These are phyloP conservation scores for Apiospora malaysiana DNA, from an alignment of 2,329 filamentous ascomycete species.

Conservation along the genomic window DNA sequence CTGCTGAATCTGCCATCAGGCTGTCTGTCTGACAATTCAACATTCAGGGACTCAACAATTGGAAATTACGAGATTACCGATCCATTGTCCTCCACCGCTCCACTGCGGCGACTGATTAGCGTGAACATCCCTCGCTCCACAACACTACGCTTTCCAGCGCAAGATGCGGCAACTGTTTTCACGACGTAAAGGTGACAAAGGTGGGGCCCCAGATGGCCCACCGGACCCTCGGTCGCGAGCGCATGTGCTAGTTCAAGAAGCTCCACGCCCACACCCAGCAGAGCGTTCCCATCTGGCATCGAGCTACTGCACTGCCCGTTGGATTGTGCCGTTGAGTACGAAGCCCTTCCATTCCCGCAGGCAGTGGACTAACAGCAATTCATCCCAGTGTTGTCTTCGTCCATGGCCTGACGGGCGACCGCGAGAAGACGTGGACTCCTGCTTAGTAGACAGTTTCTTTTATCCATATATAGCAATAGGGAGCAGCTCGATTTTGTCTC, in stretches of 20 bases:
- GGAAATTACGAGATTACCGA: not conserved
- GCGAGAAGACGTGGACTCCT: constrained; percentile 48
- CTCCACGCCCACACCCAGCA: not conserved
- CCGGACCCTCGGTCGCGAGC: not conserved
- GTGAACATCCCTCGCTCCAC: constrained; percentile 1
- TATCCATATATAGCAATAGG: too few species aligned
- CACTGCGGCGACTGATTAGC: not conserved
- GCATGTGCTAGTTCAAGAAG: not conserved
- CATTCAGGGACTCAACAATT: not conserved
- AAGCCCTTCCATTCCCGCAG: not conserved
- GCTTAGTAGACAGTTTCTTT: too few species aligned
- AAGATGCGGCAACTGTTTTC: constrained; percentile 4
- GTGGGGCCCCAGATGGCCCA: not conserved
- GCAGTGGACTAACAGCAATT: not conserved
- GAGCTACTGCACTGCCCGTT: not conserved
- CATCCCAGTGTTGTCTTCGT: constrained; percentile 36
- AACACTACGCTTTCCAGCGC: not conserved
- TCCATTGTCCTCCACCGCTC: constrained; percentile 5
- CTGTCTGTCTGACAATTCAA: not conserved
- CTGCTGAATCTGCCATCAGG: not conserved
- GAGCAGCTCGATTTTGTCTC: too few species aligned
- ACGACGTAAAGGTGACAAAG: constrained; percentile 1
- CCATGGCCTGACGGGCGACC: constrained; percentile 48
- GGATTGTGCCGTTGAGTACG: not conserved
- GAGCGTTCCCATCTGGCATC: not conserved